phyloP scores from a whole-genome alignment of 495 filamentous ascomycete species.

The Polyplosphaeria fusca region DNA sequence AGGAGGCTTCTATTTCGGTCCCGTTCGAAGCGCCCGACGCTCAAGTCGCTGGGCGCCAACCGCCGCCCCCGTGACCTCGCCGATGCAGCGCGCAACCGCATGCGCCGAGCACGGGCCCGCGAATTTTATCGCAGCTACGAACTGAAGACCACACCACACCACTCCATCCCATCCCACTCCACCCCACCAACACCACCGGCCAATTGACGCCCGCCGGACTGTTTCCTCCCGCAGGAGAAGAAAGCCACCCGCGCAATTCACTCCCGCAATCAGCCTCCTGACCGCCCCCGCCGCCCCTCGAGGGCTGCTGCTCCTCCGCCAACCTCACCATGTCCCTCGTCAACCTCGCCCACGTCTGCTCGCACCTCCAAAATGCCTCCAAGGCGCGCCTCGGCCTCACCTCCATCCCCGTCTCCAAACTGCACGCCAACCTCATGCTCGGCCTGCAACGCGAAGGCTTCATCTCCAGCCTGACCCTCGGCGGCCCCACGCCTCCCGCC shows the following conservation, averaged over 20 bases:
- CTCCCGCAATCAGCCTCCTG: no score
- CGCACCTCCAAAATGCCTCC: slow-evolving; percentile 91
- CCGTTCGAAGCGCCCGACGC: slow-evolving; percentile 13
- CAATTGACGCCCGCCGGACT: slow-evolving; percentile 22
- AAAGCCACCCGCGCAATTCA: no score
- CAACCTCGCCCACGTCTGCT: slow-evolving; percentile 75
- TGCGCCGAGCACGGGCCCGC: slow-evolving; percentile 9
- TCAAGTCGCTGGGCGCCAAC: slow-evolving; percentile 1
- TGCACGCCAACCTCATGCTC: slow-evolving; percentile 72
- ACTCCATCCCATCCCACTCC: not conserved
- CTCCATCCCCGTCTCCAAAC: slow-evolving; percentile 75
- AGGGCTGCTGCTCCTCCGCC: slow-evolving; percentile 26
- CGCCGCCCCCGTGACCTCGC: not conserved
- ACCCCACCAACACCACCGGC: not conserved
- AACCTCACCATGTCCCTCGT: slow-evolving; percentile 73
- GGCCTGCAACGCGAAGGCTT: slow-evolving; percentile 80
- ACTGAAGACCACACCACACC: not conserved
- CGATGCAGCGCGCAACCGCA: not conserved
- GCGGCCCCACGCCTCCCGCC: slow-evolving; percentile 48
- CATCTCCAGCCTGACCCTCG: slow-evolving; percentile 77
- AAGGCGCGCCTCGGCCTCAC: slow-evolving; percentile 83
- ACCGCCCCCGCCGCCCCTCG: slow-evolving; percentile 2
- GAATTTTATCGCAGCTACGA: slow-evolving; percentile 3
- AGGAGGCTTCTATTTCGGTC: slow-evolving; percentile 21
- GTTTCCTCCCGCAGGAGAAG: not conserved